phyloP scores from a whole-genome alignment of 2,329 filamentous ascomycete genomes.

The Phaeomoniella chlamydospora region DNA sequence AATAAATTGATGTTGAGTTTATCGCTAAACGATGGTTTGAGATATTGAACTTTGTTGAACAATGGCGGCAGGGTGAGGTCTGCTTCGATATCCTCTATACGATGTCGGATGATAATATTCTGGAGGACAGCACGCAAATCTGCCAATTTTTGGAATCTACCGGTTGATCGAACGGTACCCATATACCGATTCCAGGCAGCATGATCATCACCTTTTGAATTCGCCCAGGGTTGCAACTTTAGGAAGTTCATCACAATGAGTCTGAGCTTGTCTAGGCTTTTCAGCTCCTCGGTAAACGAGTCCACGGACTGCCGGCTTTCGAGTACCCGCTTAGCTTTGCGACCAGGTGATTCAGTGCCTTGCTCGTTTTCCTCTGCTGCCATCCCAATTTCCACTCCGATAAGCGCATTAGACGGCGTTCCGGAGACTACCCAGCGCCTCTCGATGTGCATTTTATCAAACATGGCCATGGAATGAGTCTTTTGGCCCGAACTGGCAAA shows the following conservation, averaged over 20 bases:
- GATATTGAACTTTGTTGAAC: constrained; percentile 53
- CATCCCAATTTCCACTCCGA: constrained; percentile 54
- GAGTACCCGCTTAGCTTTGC: constrained; percentile 3
- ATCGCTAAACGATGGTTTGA: constrained; percentile 76
- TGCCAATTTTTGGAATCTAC: constrained; percentile 39
- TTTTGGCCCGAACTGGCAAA: constrained; percentile 53
- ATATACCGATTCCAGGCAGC: constrained; percentile 63
- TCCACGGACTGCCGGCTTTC: constrained; percentile 17
- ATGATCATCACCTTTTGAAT: constrained; percentile 41
- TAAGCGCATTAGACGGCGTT: constrained; percentile 72
- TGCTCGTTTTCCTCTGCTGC: constrained; percentile 21
- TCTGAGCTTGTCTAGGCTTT: constrained; percentile 53
- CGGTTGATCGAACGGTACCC: constrained; percentile 39
- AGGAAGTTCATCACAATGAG: constrained; percentile 57
- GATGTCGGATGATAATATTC: constrained; percentile 69
- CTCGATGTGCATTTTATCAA: constrained; percentile 43
- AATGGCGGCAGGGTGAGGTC: constrained; percentile 56
- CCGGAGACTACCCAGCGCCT: constrained; percentile 82
- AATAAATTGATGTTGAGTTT: constrained; percentile 74
- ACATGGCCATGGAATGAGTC: constrained; percentile 42
- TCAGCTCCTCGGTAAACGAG: constrained; percentile 37
- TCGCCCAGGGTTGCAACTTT: constrained; percentile 65
- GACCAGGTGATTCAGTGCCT: constrained; percentile 2
- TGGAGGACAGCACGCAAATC: constrained; percentile 57
- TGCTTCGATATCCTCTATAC: constrained; percentile 51